phyloP scores from a whole-genome alignment of 192 early-diverging fungal species.

The Dissophora globulifera region DNA sequence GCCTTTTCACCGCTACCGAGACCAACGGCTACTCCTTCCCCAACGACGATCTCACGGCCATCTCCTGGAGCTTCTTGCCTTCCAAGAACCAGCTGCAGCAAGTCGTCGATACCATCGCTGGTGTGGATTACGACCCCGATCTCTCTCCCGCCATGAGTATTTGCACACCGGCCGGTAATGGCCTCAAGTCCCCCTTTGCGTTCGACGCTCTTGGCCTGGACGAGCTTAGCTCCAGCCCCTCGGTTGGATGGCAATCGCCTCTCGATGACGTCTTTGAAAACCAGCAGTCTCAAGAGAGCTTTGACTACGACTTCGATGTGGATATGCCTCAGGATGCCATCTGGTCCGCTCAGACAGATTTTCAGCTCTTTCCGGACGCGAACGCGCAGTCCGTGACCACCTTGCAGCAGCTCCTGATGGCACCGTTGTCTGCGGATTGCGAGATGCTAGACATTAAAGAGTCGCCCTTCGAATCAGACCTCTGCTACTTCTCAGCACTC shows the following conservation, averaged over 20 bases:
- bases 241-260: slow-evolving; percentile 16
- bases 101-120: neutral
- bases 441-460: neutral
- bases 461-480: slow-evolving; percentile 25
- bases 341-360: slow-evolving; percentile 32
- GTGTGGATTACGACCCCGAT: slow-evolving; percentile 34
- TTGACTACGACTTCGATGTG: slow-evolving; percentile 27
- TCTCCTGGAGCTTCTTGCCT: slow-evolving; percentile 18
- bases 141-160: slow-evolving; percentile 35
- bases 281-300: slow-evolving; percentile 38
- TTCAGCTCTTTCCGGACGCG: slow-evolving; percentile 28
- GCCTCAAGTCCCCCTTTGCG: slow-evolving; percentile 10
- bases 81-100: slow-evolving; percentile 22
- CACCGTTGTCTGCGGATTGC: neutral
- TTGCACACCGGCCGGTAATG: slow-evolving; percentile 24
- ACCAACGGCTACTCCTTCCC: slow-evolving; percentile 17
- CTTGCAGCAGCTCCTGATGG: slow-evolving; percentile 36
- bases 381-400: slow-evolving; percentile 6
- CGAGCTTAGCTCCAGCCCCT: slow-evolving; percentile 36
- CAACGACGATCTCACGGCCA: slow-evolving; percentile 3
- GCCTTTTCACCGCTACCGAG: slow-evolving; percentile 6
- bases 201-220: slow-evolving; percentile 32
- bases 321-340: neutral
- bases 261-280: slow-evolving; percentile 23
- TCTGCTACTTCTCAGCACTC: slow-evolving; percentile 37